A percentile compares a stretch with the other conserved stretches of the same genome.
Conservation (phyloP, 2,329 filamentous ascomycete genomes). For the Microdochium paspali region DNA sequence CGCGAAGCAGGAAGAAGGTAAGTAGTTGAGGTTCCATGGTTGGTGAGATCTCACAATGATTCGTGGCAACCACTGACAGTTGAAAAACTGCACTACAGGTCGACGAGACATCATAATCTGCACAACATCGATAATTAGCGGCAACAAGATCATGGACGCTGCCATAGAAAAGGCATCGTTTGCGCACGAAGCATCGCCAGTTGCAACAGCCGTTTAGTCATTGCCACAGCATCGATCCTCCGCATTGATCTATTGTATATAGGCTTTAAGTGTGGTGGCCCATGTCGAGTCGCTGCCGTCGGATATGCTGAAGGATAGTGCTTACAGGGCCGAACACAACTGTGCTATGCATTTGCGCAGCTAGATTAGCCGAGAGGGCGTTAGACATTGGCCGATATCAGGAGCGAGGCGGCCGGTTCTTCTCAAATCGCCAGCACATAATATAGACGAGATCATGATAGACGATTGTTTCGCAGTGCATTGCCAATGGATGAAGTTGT, state of each 20-base stretch:
- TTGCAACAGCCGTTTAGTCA: slow-evolving; percentile 4
- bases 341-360: too few species aligned
- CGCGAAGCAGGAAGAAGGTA: slow-evolving; percentile 69
- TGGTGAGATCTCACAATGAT: background rate
- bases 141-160: slow-evolving; percentile 79
- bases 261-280: too few species aligned
- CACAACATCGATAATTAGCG: slow-evolving; percentile 84
- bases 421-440: too few species aligned
- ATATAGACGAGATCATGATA: too few species aligned
- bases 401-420: too few species aligned
- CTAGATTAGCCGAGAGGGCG: too few species aligned
- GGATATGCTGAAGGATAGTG: background rate
- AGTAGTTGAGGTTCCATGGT: slow-evolving; percentile 10
- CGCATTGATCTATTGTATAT: background rate
- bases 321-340: too few species aligned
- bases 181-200: slow-evolving; percentile 24
- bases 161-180: slow-evolving; percentile 67
- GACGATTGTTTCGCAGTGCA: too few species aligned
- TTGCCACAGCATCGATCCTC: background rate
- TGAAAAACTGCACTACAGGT: slow-evolving; percentile 27
- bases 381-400: too few species aligned
- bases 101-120: slow-evolving; percentile 82
- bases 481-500: too few species aligned
- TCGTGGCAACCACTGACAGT: slow-evolving; percentile 3
- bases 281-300: background rate